Evolutionary conservation across 164 flowering plant species (phyloP).

Genomic region (Tetracentron sinense): DNA sequence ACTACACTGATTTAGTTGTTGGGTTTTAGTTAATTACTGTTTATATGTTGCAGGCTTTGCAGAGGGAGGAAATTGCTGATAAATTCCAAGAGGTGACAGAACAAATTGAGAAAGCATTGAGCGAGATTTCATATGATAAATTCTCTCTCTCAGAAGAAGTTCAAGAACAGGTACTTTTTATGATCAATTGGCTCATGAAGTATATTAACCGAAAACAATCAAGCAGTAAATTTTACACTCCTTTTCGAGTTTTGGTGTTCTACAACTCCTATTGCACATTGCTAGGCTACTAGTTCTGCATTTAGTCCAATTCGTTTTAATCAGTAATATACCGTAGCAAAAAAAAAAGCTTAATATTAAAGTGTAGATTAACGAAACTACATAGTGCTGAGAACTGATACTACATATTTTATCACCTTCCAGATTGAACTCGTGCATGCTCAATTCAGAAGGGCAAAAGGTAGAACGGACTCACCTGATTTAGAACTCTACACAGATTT

Average conservation of each 20-base stretch:
- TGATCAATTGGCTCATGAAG: not conserved
- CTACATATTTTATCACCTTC: not conserved
- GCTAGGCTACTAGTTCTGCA: not conserved
- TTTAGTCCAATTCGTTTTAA: not conserved
- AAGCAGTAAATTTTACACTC: not conserved
- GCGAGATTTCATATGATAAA: conserved; percentile 44
- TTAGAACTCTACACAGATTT: too few relatives aligned
- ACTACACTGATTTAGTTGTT: not conserved
- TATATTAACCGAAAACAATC: too few relatives aligned
- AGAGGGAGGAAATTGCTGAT: conserved; percentile 36
- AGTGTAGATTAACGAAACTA: too few relatives aligned
- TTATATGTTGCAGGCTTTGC: conserved; percentile 51
- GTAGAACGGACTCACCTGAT: too few relatives aligned
- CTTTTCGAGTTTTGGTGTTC: not conserved
- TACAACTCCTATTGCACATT: not conserved
- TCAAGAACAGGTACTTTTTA: conserved; percentile 61
- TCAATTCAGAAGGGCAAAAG: too few relatives aligned
- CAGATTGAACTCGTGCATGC: not conserved
- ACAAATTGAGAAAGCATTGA: conserved; percentile 61
- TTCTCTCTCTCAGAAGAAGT: conserved; percentile 71
- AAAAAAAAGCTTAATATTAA: too few relatives aligned
- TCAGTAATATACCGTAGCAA: too few relatives aligned
- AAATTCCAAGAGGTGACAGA: conserved; percentile 49
- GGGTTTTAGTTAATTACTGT: not conserved
- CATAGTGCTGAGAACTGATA: too few relatives aligned